Conservation (phyloP, 2,329 filamentous ascomycete genomes). For the Didymellaceae sp. region DNA sequence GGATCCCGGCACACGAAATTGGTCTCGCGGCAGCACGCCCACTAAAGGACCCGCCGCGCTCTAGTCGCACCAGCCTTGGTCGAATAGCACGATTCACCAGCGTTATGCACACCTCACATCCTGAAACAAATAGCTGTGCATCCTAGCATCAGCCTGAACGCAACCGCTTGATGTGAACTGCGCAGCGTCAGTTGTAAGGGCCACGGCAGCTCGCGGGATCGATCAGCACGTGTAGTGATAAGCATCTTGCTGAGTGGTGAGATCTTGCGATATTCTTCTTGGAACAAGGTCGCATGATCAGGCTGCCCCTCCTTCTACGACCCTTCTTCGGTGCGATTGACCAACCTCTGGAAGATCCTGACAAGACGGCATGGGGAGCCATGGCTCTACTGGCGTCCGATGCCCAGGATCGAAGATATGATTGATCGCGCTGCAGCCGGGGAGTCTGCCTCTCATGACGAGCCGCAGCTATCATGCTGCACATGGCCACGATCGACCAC, state of each 20-base stretch:
- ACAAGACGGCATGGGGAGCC: constrained; percentile 28
- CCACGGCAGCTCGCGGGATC: constrained; percentile 15
- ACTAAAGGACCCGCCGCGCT: constrained; percentile 39
- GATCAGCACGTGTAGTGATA: constrained; percentile 22
- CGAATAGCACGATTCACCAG: constrained; percentile 39
- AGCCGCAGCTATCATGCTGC: constrained; percentile 20
- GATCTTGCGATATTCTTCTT: constrained; percentile 16
- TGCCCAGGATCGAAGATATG: constrained; percentile 15
- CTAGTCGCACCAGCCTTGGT: constrained; percentile 31
- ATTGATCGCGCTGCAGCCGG: constrained; percentile 15
- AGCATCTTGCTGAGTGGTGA: constrained; percentile 21
- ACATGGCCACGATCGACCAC: constrained; percentile 13
- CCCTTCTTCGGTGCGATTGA: constrained; percentile 23
- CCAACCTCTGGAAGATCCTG: constrained; percentile 27
- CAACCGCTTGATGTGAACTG: constrained; percentile 6
- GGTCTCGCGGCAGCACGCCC: constrained; percentile 39
- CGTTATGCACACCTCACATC: constrained; percentile 37
- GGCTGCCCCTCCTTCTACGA: constrained; percentile 30
- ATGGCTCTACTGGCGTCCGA: constrained; percentile 19
- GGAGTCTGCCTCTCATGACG: constrained; percentile 9
- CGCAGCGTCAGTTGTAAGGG: constrained; percentile 1
- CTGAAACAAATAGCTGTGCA: constrained; percentile 42
- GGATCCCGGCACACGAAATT: constrained; percentile 43
- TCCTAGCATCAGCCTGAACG: constrained; percentile 18
- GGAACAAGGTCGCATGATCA: constrained; percentile 37